phyloP scores from a whole-genome alignment of 441 rosid species.

The Pelargonium citronellum region DNA sequence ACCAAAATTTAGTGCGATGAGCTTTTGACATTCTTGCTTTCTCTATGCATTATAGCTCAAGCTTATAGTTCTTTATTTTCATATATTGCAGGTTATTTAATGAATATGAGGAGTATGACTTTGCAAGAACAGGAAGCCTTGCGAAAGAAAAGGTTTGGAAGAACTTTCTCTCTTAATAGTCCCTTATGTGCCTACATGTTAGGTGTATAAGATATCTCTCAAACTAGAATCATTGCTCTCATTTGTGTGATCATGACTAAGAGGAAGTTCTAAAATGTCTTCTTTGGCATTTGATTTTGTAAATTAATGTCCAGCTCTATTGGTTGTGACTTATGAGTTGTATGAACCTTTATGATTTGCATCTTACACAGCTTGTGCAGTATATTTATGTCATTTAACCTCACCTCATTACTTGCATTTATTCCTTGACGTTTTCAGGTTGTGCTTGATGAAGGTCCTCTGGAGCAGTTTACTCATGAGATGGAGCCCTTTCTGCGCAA shows the following conservation, averaged over 20 bases:
- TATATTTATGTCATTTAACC: background rate
- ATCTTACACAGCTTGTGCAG: background rate
- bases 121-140: slow-evolving; percentile 75
- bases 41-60: background rate
- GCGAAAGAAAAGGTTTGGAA: slow-evolving; percentile 63
- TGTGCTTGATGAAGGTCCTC: slow-evolving; percentile 77
- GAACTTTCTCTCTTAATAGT: background rate
- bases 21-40: no score
- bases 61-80: background rate
- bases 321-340: background rate
- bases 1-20: background rate
- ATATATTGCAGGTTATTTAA: slow-evolving; percentile 57
- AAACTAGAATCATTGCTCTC: background rate
- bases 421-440: slow-evolving; percentile 38
- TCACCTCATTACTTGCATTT: slow-evolving; percentile 7
- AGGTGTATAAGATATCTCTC: background rate
- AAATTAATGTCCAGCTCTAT: background rate
- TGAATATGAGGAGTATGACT: slow-evolving; percentile 72
- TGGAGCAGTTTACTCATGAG: slow-evolving; percentile 91
- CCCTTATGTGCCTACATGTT: background rate
- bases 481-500: slow-evolving; percentile 95
- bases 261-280: background rate
- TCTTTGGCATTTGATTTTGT: background rate
- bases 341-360: background rate
- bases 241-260: background rate